Conservation (phyloP, 1,284 basidiomycete genomes). For the Cystobasidium sp. region DNA sequence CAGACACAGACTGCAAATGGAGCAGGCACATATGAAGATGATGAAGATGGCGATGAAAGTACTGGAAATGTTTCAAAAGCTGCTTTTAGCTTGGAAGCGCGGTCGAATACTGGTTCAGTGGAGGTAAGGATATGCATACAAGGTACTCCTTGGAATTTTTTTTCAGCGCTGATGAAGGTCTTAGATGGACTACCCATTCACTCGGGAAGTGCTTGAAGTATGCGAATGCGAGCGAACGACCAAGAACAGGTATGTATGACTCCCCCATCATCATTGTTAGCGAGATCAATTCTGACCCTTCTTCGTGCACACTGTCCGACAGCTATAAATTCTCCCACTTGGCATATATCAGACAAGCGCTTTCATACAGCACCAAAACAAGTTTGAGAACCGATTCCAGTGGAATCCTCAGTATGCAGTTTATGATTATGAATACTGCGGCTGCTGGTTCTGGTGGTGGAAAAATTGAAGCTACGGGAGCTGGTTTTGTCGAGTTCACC, state of each 20-base stretch:
- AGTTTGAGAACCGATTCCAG: slow-evolving; percentile 79
- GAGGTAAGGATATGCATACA: slow-evolving; percentile 10
- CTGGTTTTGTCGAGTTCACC: slow-evolving; percentile 52
- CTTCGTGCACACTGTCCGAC: neutral
- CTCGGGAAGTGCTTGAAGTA: slow-evolving; percentile 81
- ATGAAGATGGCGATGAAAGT: slow-evolving; percentile 25
- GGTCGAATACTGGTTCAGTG: slow-evolving; percentile 31
- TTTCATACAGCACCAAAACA: slow-evolving; percentile 80
- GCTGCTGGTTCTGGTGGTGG: neutral
- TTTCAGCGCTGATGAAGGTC: neutral
- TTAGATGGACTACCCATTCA: slow-evolving; percentile 91
- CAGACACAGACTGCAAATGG: neutral
- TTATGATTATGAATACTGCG: slow-evolving; percentile 70
- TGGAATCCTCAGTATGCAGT: slow-evolving; percentile 80
- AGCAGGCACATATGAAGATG: slow-evolving; percentile 16
- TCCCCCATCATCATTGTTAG: neutral
- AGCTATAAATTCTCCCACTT: slow-evolving; percentile 83
- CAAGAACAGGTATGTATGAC: slow-evolving; percentile 68
- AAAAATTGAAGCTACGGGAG: neutral
- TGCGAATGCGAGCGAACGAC: slow-evolving; percentile 75
- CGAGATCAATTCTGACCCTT: neutral
- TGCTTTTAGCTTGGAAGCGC: slow-evolving; percentile 41
- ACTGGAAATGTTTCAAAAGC: slow-evolving; percentile 4
- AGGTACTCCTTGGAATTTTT: neutral
- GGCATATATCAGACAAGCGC: slow-evolving; percentile 68